Percentiles rank a stretch among this genome's conserved stretches.
Conservation (phyloP, 225 moss, liverwort and hornwort species). For the Pseudisothecium myosuroides region DNA sequence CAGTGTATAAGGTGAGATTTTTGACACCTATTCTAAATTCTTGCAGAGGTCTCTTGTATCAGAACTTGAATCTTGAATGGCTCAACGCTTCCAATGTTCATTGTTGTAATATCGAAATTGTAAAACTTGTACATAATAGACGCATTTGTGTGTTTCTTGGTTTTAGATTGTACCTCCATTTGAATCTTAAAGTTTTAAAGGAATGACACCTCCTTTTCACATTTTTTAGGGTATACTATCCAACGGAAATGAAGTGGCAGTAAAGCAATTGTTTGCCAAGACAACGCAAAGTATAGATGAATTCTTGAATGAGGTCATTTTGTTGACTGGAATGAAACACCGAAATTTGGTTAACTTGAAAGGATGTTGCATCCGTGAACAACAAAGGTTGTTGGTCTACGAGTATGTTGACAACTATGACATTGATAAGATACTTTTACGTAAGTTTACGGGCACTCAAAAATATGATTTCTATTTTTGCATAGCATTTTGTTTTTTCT, state of each 20-base stretch:
- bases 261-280: conserved; percentile 4
- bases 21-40: too few relatives aligned
- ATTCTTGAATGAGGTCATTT: conserved; percentile 36
- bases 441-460: background rate
- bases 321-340: conserved; percentile 32
- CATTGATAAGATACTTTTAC: conserved; percentile 8
- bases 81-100: too few relatives aligned
- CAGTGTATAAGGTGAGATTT: background rate
- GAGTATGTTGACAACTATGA: conserved; percentile 41
- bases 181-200: too few relatives aligned
- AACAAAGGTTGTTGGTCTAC: conserved; percentile 25
- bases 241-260: background rate
- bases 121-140: background rate
- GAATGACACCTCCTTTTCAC: too few relatives aligned
- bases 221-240: background rate
- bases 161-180: background rate
- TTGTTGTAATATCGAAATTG: too few relatives aligned
- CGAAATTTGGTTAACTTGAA: conserved; percentile 16
- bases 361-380: conserved; percentile 34
- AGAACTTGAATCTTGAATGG: too few relatives aligned
- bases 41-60: background rate
- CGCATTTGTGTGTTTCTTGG: background rate
- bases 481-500: background rate
- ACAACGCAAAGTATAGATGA: background rate
- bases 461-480: background rate